These are phyloP conservation scores for Porcisia deanei DNA, from an alignment of 208 protist species.

Conservation along the genomic window DNA sequence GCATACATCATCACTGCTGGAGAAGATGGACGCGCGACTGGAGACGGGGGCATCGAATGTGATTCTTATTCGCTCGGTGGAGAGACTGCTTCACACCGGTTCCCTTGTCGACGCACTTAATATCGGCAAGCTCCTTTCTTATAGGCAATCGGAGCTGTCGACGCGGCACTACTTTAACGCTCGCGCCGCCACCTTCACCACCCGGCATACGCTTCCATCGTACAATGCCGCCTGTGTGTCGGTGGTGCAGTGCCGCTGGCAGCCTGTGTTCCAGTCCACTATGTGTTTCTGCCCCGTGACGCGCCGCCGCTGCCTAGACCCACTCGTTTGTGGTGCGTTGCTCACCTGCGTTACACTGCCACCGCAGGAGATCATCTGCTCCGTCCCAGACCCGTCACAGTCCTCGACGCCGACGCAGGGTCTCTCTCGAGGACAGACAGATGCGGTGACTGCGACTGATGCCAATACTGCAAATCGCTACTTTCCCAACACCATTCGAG, in stretches of 20 bases:
- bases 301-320: slow-evolving; percentile 75
- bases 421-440: background rate
- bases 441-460: background rate
- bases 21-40: slow-evolving; percentile 19
- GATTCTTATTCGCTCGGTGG: slow-evolving; percentile 13
- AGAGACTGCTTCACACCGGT: slow-evolving; percentile 1
- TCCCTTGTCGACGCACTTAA: slow-evolving; percentile 14
- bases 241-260: slow-evolving; percentile 39
- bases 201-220: slow-evolving; percentile 6
- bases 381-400: background rate
- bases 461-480: slow-evolving; percentile 1
- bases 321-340: slow-evolving; percentile 44
- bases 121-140: background rate
- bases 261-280: slow-evolving; percentile 64
- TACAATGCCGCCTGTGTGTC: slow-evolving; percentile 13
- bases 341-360: slow-evolving; percentile 12
- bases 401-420: background rate
- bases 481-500: slow-evolving; percentile 22
- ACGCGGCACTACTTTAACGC: slow-evolving; percentile 29
- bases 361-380: slow-evolving; percentile 16
- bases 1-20: slow-evolving; percentile 49
- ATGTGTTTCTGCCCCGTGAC: slow-evolving; percentile 85
- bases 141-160: slow-evolving; percentile 15
- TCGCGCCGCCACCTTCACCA: slow-evolving; percentile 20
- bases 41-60: slow-evolving; percentile 24